A percentile compares a stretch with the other conserved stretches of the same genome.
These are phyloP conservation scores for Pseudocercospora ulei DNA, from an alignment of 2,329 filamentous ascomycete species.

Conservation along the genomic window DNA sequence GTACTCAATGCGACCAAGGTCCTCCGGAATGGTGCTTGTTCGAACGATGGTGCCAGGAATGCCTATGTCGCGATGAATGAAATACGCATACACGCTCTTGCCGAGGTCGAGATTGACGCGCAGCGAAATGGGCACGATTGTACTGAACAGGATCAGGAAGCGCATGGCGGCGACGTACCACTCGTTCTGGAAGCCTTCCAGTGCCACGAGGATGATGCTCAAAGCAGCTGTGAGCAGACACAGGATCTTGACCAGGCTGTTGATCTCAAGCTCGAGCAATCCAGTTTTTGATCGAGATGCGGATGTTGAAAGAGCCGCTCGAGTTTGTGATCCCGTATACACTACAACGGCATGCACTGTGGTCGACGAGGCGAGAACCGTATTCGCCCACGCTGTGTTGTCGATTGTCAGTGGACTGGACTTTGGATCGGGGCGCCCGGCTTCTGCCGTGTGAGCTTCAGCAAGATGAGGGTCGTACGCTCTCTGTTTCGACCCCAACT, in stretches of 20 bases:
- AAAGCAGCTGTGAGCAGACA: slow-evolving; percentile 78
- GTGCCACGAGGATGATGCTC: slow-evolving; percentile 75
- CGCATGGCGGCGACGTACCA: slow-evolving; percentile 98
- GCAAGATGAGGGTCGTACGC: slow-evolving; percentile 40
- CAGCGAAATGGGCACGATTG: slow-evolving; percentile 92
- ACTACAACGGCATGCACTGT: slow-evolving; percentile 80
- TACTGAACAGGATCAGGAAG: slow-evolving; percentile 98
- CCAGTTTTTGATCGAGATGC: slow-evolving; percentile 89
- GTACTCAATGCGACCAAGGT: slow-evolving; percentile 91
- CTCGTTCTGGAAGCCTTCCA: slow-evolving; percentile 62
- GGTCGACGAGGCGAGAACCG: slow-evolving; percentile 86
- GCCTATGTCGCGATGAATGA: slow-evolving; percentile 82
- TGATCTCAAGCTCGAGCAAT: slow-evolving; percentile 89
- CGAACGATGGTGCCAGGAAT: slow-evolving; percentile 88
- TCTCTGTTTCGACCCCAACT: slow-evolving; percentile 53
- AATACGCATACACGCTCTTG: slow-evolving; percentile 90
- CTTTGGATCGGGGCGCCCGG: slow-evolving; percentile 5
- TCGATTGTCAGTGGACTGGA: slow-evolving; percentile 78
- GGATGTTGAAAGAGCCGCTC: slow-evolving; percentile 85
- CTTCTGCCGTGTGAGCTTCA: slow-evolving; percentile 6
- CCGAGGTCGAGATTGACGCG: slow-evolving; percentile 95
- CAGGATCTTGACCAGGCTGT: slow-evolving; percentile 90
- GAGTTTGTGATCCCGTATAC: slow-evolving; percentile 89
- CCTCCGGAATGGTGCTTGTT: slow-evolving; percentile 95
- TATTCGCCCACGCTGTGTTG: slow-evolving; percentile 98